Evolutionary conservation across 306 rosid genomes (phyloP), one percentile per base, ranked within the genome.

Genomic region (Biancaea sappan): DNA sequence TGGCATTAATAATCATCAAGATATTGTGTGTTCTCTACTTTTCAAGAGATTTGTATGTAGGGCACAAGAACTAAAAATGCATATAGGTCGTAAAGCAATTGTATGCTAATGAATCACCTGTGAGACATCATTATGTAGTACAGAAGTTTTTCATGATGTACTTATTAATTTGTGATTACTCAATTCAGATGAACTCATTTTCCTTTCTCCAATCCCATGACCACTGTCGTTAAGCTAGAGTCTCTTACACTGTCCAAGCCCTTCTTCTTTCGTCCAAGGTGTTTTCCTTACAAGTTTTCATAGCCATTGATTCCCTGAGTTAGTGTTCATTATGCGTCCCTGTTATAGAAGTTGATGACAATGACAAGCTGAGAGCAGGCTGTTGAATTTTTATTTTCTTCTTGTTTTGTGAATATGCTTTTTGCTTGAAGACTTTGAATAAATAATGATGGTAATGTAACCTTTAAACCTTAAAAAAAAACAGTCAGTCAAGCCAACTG

Each of bases 401-500:
- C 50, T 68, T 66, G 9, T 70, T 52, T 24, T 63, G 38, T 47
- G 18, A 28, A 56, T 66, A 28, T 66, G 70, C 47, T 56, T 26
- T n/a, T 62, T 77, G 26, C 66, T 35, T 68, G 63, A 54, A 47
- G 73, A 37, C 41, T 52, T 52, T 35, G 60, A 62, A 34, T 77
- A n/a, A 21, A 11, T n/a, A n/a, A n/a, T n/a, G n/a, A n/a, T n/a
- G n/a, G n/a, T n/a, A n/a, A n/a, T 1, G 21, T 10, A 5, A 50
- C 44, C 40, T 40, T 41, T 18, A 22, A 48, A 72, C 44, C 64
- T 37, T 62, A 63, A 13, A 18, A 62, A 28, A 32, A 67, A 71
- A 53, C 6, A 38, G 6, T n/a, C n/a, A n/a, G n/a, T 63, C 37
- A 28, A 60, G 21, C 43, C 48, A 58, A 51, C 50, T 74, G 79